A percentile compares a stretch with the other conserved stretches of the same genome.
phyloP scores from a whole-genome alignment of 495 filamentous ascomycete species.

The Massariosphaeria phaeospora region DNA sequence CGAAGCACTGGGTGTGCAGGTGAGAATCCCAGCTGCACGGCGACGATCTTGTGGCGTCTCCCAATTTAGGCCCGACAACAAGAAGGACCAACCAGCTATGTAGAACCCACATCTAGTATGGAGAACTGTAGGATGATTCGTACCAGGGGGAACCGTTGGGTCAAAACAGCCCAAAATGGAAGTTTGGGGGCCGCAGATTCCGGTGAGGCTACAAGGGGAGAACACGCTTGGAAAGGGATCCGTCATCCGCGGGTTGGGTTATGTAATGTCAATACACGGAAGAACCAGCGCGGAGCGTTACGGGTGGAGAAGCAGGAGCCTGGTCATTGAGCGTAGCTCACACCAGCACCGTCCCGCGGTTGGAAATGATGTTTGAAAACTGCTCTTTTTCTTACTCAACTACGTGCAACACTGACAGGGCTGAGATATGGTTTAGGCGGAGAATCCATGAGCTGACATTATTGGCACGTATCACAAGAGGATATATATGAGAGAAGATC shows the following conservation, averaged over 20 bases:
- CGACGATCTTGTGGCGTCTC: conserved; percentile 22
- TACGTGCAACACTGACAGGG: too few relatives aligned
- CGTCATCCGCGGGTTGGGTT: too few relatives aligned
- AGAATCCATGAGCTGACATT: too few relatives aligned
- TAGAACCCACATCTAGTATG: conserved; percentile 7
- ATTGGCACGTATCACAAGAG: too few relatives aligned
- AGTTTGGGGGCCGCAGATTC: conserved; percentile 30
- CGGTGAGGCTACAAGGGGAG: conserved; percentile 13
- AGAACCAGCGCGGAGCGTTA: too few relatives aligned
- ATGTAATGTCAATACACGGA: too few relatives aligned
- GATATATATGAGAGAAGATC: too few relatives aligned
- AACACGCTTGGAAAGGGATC: too few relatives aligned
- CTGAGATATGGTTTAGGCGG: too few relatives aligned
- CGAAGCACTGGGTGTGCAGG: not conserved
- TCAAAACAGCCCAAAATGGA: conserved; percentile 1
- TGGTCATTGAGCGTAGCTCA: conserved; percentile 15
- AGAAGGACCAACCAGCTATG: conserved; percentile 21
- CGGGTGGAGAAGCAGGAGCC: conserved; percentile 13
- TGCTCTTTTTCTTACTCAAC: too few relatives aligned
- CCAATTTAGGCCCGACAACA: conserved; percentile 12
- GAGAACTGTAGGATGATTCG: conserved; percentile 2
- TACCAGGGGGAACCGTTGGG: not conserved
- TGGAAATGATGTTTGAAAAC: conserved; percentile 8
- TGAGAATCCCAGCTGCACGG: conserved; percentile 15
- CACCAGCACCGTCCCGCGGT: conserved; percentile 22